A percentile compares a stretch with the other conserved stretches of the same genome.
phyloP scores from a whole-genome alignment of 306 rosid genomes.

The Cotoneaster glaucophyllus region DNA sequence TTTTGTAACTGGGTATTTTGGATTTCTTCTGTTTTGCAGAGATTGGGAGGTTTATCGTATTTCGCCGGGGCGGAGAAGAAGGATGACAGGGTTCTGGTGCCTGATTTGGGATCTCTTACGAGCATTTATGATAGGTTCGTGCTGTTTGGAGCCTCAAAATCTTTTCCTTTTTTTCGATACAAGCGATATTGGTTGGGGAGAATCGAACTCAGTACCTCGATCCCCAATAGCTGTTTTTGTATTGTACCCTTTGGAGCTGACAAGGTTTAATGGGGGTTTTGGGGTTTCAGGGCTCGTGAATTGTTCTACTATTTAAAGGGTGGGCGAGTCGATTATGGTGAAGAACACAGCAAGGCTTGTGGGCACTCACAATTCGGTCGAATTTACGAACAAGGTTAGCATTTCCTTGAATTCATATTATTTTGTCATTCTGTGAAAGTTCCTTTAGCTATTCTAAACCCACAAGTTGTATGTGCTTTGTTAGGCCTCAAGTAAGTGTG shows the following conservation, averaged over 20 bases:
- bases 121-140: constrained; percentile 79
- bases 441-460: too few species aligned
- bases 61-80: constrained; percentile 98
- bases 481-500: background rate
- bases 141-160: background rate
- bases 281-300: constrained; percentile 72
- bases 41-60: constrained; percentile 79
- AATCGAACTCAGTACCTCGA: background rate
- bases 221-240: background rate
- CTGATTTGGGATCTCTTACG: constrained; percentile 95
- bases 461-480: too few species aligned
- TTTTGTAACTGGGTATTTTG: background rate
- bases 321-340: constrained; percentile 89
- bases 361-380: constrained; percentile 86
- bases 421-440: background rate
- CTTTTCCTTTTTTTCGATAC: background rate
- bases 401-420: background rate
- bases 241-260: background rate
- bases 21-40: constrained; percentile 28
- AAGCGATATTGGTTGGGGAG: background rate
- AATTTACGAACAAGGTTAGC: constrained; percentile 66
- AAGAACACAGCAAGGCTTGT: constrained; percentile 81
- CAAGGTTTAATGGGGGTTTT: background rate
- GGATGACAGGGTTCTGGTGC: constrained; percentile 92
- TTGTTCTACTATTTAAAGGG: constrained; percentile 96